Evolutionary conservation across 805 yeast genomes (phyloP).

Genomic region (Wickerhamomyces strasburgensis): DNA sequence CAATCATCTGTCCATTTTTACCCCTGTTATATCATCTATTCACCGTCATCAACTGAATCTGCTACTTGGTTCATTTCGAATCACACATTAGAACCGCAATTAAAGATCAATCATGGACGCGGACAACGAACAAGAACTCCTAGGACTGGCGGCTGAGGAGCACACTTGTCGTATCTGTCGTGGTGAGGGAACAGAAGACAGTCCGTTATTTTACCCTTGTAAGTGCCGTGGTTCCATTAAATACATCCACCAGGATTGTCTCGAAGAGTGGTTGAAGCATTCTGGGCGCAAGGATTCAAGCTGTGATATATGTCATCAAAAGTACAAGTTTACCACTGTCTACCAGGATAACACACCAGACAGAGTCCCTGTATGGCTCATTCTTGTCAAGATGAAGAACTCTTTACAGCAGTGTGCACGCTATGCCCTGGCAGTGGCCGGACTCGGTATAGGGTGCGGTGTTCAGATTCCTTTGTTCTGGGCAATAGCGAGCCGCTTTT

Average conservation of each 20-base stretch:
- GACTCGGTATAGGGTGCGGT: constrained; percentile 34
- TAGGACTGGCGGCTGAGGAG: constrained; percentile 25
- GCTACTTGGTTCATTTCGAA: too few relatives aligned
- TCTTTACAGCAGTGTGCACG: constrained; percentile 10
- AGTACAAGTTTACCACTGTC: constrained; percentile 62
- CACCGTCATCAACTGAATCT: too few relatives aligned
- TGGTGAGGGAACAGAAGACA: constrained; percentile 74
- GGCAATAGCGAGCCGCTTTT: constrained; percentile 48
- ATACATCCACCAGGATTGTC: constrained; percentile 89
- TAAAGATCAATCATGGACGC: not conserved
- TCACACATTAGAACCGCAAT: too few relatives aligned
- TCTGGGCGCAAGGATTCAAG: constrained; percentile 42
- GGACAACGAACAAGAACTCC: not conserved
- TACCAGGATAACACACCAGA: constrained; percentile 64
- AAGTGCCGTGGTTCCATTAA: constrained; percentile 90
- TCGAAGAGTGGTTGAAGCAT: constrained; percentile 78
- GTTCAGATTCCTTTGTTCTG: constrained; percentile 56
- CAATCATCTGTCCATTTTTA: too few relatives aligned
- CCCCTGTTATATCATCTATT: too few relatives aligned
- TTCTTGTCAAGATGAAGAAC: constrained; percentile 35
- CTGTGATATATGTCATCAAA: constrained; percentile 86
- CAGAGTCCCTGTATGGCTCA: constrained; percentile 48
- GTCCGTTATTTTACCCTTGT: constrained; percentile 89
- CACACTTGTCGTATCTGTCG: constrained; percentile 88
- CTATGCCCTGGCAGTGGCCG: constrained; percentile 16